These are phyloP conservation scores for Cryptococcus hybrid DNA, from an alignment of 1,284 basidiomycete genomes.

Conservation along the genomic window DNA sequence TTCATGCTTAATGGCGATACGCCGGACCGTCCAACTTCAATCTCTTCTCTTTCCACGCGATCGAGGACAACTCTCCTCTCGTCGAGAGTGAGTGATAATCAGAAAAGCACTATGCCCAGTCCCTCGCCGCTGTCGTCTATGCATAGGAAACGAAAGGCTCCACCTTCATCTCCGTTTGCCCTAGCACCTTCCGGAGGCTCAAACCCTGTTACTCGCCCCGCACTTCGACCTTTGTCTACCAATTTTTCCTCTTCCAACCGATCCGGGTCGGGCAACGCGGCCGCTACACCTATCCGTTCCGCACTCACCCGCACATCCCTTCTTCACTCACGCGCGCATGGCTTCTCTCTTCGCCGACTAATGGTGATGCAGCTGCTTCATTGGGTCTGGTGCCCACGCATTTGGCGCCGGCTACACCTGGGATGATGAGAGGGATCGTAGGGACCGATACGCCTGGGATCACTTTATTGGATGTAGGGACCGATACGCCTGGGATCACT, in stretches of 20 bases:
- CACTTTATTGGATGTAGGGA: no score
- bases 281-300: slow-evolving; percentile 1
- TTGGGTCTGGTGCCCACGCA: slow-evolving; percentile 19
- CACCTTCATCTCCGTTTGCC: slow-evolving; percentile 6
- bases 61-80: neutral
- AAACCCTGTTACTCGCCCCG: neutral
- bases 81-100: neutral
- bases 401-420: slow-evolving; percentile 15
- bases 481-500: no score
- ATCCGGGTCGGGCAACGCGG: neutral
- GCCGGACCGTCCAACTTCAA: neutral
- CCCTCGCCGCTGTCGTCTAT: slow-evolving; percentile 10
- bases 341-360: slow-evolving; percentile 15
- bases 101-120: slow-evolving; percentile 10
- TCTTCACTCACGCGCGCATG: slow-evolving; percentile 10
- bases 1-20: slow-evolving; percentile 6
- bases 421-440: neutral
- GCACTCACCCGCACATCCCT: slow-evolving; percentile 2
- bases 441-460: no score
- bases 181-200: neutral
- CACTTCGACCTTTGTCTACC: slow-evolving; percentile 1
- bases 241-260: neutral
- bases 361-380: slow-evolving; percentile 9
- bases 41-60: neutral
- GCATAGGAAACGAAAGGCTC: slow-evolving; percentile 13